These are phyloP conservation scores for Picea abies DNA, from an alignment of 83 land plant species.

Conservation along the genomic window DNA sequence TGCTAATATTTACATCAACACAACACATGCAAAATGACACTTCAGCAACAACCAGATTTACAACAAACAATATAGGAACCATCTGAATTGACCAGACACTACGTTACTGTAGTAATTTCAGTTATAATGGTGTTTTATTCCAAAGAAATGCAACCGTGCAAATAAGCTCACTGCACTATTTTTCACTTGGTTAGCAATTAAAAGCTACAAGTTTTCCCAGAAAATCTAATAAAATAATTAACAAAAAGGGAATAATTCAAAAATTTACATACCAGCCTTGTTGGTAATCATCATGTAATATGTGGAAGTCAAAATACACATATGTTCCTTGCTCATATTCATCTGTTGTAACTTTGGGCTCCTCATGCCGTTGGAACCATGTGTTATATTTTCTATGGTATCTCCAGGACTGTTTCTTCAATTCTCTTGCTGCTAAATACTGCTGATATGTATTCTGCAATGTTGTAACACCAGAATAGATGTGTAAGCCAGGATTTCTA, in stretches of 20 bases:
- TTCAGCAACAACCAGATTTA: not conserved
- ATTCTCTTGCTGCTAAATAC: conserved; percentile 93
- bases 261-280: conserved; percentile 81
- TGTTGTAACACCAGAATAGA: not conserved
- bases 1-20: too few species aligned
- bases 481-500: not conserved
- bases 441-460: conserved; percentile 96
- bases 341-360: conserved; percentile 95
- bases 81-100: not conserved
- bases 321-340: conserved; percentile 97
- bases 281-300: conserved; percentile 73
- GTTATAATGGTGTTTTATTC: not conserved
- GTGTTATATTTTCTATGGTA: conserved; percentile 94
- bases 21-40: not conserved
- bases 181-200: not conserved
- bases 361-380: conserved; percentile 99
- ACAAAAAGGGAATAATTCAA: not conserved
- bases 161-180: not conserved
- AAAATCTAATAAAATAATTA: not conserved
- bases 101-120: not conserved
- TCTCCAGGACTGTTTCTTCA: conserved; percentile 97
- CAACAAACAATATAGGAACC: not conserved
- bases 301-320: conserved; percentile 95
- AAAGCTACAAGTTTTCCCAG: not conserved
- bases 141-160: not conserved